These are phyloP conservation scores for Bacidia gigantensis DNA, from an alignment of 495 filamentous ascomycete genomes.

Conservation along the genomic window DNA sequence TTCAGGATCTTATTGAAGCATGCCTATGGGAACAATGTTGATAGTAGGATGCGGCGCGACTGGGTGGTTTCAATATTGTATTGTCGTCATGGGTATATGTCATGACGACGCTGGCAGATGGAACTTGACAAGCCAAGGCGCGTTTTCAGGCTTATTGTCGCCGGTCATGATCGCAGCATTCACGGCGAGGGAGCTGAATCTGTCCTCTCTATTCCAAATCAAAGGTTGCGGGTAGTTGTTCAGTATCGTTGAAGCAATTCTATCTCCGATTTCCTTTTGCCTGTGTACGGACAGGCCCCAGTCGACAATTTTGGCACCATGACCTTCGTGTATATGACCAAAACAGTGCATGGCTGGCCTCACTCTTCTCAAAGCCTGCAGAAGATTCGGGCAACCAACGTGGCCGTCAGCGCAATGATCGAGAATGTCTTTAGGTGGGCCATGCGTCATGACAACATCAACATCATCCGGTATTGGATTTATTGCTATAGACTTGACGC, in stretches of 20 bases:
- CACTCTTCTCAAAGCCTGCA: slow-evolving; percentile 31
- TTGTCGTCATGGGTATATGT: too few species aligned
- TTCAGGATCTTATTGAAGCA: too few species aligned
- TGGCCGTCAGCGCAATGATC: slow-evolving; percentile 29
- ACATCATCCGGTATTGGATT: slow-evolving; percentile 37
- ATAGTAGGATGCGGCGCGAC: too few species aligned
- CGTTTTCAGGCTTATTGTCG: slow-evolving; percentile 1
- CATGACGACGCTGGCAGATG: too few species aligned
- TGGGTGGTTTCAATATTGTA: too few species aligned
- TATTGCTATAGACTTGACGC: slow-evolving; percentile 22
- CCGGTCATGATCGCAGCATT: slow-evolving; percentile 20
- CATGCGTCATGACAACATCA: slow-evolving; percentile 62
- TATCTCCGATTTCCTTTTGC: background rate
- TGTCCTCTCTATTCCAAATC: background rate
- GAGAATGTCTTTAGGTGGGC: slow-evolving; percentile 47
- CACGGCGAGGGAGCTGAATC: slow-evolving; percentile 12
- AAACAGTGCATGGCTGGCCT: slow-evolving; percentile 43
- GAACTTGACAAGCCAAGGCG: slow-evolving; percentile 12
- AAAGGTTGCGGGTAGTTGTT: background rate
- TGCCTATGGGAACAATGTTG: too few species aligned
- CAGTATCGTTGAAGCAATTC: background rate
- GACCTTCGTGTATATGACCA: slow-evolving; percentile 42
- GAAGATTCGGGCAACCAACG: slow-evolving; percentile 38
- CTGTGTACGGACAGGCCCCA: slow-evolving; percentile 7
- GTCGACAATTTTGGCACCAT: slow-evolving; percentile 15